Conservation (phyloP, 345 rosid genomes). For the Murraya koenigii region DNA sequence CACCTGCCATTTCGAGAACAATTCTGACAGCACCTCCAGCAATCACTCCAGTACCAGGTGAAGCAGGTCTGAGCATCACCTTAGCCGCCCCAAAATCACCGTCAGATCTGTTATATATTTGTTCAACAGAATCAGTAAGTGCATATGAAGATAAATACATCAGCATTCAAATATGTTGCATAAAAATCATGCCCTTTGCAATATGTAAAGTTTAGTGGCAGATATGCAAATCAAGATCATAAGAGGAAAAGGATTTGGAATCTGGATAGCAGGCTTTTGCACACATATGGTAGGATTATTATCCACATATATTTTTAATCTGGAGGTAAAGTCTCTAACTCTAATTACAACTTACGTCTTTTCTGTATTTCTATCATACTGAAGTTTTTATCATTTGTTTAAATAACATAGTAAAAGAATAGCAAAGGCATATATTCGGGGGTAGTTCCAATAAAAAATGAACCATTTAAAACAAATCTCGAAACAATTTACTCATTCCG, state of each 20-base stretch:
- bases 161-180: not conserved
- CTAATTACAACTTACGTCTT: not conserved
- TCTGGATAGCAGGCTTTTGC: not conserved
- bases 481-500: not conserved
- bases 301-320: not conserved
- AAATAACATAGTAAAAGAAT: not conserved
- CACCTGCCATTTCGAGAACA: constrained; percentile 93
- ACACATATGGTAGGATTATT: not conserved
- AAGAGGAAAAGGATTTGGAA: not conserved
- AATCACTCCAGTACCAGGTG: constrained; percentile 90
- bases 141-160: not conserved
- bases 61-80: constrained; percentile 95
- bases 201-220: not conserved
- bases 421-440: not conserved
- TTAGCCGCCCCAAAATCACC: constrained; percentile 84
- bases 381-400: not conserved
- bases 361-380: not conserved
- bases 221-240: not conserved
- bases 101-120: constrained; percentile 52
- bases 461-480: not conserved
- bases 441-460: too few species aligned
- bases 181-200: not conserved
- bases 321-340: not conserved
- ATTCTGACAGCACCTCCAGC: constrained; percentile 93
- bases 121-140: not conserved